A percentile compares a stretch with the other conserved stretches of the same genome.
phyloP scores from a whole-genome alignment of 2,329 filamentous ascomycete genomes.

The Talaromyces sp. region DNA sequence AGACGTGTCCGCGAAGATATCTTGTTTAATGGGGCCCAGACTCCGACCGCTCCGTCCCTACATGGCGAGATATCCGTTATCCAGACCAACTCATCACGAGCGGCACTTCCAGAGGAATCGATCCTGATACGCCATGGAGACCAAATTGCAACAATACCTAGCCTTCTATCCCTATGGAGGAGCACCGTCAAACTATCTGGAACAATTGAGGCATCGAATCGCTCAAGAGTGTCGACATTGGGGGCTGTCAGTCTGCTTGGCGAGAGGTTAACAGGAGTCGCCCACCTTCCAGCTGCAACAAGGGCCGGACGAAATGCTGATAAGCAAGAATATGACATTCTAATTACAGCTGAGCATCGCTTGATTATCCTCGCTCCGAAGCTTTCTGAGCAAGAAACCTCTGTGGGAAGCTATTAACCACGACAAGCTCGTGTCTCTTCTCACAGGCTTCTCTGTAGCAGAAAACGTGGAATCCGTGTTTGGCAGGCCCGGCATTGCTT shows the following conservation, averaged over 20 bases:
- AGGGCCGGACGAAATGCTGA: conserved; percentile 19
- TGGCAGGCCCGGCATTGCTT: background rate
- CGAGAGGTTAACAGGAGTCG: conserved; percentile 35
- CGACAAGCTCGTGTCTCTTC: background rate
- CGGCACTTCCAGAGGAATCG: conserved; percentile 38
- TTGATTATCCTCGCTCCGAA: conserved; percentile 33
- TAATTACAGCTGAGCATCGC: conserved; percentile 38
- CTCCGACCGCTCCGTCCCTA: conserved; percentile 25
- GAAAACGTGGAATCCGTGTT: background rate
- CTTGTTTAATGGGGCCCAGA: conserved; percentile 36
- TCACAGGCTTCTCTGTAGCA: background rate
- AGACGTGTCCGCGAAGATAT: conserved; percentile 42
- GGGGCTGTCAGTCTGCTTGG: conserved; percentile 36
- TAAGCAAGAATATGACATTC: conserved; percentile 30
- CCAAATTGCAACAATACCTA: conserved; percentile 39
- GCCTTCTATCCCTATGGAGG: conserved; percentile 41
- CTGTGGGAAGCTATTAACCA: background rate
- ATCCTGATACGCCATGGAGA: conserved; percentile 40
- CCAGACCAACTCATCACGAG: conserved; percentile 30
- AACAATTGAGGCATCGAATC: conserved; percentile 36
- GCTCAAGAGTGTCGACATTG: conserved; percentile 35
- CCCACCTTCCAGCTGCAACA: conserved; percentile 28
- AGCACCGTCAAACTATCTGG: conserved; percentile 33
- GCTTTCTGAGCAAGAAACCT: conserved; percentile 23
- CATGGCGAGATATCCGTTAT: conserved; percentile 40